Conservation (phyloP, 1,284 basidiomycete species). For the Rhodotorula mucilaginosa region DNA sequence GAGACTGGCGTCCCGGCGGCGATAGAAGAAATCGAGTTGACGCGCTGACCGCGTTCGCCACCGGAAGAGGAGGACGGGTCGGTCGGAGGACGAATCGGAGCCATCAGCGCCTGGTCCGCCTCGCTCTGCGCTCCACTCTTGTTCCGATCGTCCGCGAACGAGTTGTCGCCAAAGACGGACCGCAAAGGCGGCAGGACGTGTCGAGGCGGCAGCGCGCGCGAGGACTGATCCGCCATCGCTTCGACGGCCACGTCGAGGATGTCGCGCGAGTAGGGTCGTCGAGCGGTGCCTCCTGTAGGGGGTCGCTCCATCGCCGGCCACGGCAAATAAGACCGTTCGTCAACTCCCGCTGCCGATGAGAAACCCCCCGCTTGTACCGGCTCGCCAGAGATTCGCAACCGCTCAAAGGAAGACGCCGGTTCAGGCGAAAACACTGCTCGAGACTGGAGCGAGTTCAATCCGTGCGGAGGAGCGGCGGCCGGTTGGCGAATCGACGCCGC, state of each 20-base stretch:
- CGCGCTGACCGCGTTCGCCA: constrained; percentile 23
- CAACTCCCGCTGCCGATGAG: too few relatives aligned
- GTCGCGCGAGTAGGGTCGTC: constrained; percentile 7
- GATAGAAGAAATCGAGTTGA: constrained; percentile 47
- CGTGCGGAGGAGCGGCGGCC: background rate
- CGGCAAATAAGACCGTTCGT: background rate
- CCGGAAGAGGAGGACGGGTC: constrained; percentile 17
- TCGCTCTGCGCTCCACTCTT: constrained; percentile 15
- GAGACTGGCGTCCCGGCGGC: constrained; percentile 40
- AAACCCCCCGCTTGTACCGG: background rate
- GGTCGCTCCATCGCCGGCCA: background rate
- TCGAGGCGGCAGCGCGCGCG: constrained; percentile 16
- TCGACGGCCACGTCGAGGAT: constrained; percentile 38
- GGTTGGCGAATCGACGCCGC: background rate
- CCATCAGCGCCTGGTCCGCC: constrained; percentile 31
- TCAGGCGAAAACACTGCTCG: constrained; percentile 24
- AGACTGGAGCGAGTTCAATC: too few relatives aligned
- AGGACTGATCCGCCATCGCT: constrained; percentile 28
- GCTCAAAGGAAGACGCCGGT: constrained; percentile 18
- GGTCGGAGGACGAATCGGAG: constrained; percentile 17
- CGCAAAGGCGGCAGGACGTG: constrained; percentile 29
- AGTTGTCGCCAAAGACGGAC: constrained; percentile 13
- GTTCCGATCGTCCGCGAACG: background rate
- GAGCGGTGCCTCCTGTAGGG: background rate
- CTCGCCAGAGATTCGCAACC: constrained; percentile 14